Evolutionary conservation across 2,329 filamentous ascomycete species (phyloP).

Genomic region (Epichloe sibirici): DNA sequence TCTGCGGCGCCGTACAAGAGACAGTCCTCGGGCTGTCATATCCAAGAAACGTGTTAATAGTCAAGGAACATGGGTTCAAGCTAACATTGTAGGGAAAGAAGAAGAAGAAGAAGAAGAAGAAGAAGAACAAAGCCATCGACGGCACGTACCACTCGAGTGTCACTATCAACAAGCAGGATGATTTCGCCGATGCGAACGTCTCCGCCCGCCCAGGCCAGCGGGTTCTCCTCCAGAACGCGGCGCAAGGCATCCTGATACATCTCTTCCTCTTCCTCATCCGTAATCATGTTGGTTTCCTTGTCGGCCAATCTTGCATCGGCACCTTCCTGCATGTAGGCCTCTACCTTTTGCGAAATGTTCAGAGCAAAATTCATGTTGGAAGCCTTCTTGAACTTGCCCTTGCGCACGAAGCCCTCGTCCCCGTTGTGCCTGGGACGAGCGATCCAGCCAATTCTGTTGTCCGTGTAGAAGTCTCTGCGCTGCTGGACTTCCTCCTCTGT

Average conservation of each 20-base stretch:
- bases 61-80: not conserved
- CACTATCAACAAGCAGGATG: slow-evolving; percentile 55
- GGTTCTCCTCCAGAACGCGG: slow-evolving; percentile 35
- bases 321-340: slow-evolving; percentile 38
- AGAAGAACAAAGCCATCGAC: not conserved
- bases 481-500: slow-evolving; percentile 27
- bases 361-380: slow-evolving; percentile 68
- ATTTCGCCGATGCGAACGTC: slow-evolving; percentile 50
- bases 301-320: slow-evolving; percentile 11
- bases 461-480: slow-evolving; percentile 35
- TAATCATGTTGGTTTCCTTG: slow-evolving; percentile 12
- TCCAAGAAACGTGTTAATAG: not conserved
- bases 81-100: not conserved
- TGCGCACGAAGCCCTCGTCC: slow-evolving; percentile 36
- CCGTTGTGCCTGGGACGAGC: slow-evolving; percentile 34
- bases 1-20: slow-evolving; percentile 58
- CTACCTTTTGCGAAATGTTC: slow-evolving; percentile 47
- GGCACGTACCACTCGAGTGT: slow-evolving; percentile 44
- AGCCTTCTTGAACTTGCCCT: slow-evolving; percentile 60
- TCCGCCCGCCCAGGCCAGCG: slow-evolving; percentile 42
- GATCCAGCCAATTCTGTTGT: slow-evolving; percentile 35
- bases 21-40: slow-evolving; percentile 42
- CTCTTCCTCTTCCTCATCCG: slow-evolving; percentile 23
- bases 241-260: slow-evolving; percentile 38
- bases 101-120: too few relatives aligned